A percentile compares a stretch with the other conserved stretches of the same genome.
Conservation (phyloP, 345 rosid species). For the Turritis glabra region DNA sequence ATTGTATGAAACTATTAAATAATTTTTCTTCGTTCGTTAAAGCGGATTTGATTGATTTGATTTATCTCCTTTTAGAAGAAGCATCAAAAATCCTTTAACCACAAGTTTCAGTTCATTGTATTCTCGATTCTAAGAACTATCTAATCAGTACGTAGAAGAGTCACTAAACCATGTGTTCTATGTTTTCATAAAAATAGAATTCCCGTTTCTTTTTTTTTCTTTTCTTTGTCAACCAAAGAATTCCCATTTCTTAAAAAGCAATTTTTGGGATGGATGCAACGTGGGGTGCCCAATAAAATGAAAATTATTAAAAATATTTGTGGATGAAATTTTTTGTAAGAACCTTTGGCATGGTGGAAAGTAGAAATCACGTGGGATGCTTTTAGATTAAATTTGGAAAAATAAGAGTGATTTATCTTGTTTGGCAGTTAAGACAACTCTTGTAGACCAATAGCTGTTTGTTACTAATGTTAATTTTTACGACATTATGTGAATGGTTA, state of each 20-base stretch:
- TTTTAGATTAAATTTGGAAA: conserved; percentile 31
- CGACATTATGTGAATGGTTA: conserved; percentile 11
- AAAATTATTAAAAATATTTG: background rate
- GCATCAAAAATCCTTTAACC: conserved; percentile 30
- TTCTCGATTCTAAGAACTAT: conserved; percentile 11
- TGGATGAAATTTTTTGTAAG: background rate
- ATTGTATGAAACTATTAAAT: conserved; percentile 9
- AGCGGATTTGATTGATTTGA: conserved; percentile 10
- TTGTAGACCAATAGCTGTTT: conserved; percentile 13
- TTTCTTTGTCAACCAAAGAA: no score
- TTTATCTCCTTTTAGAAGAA: conserved; percentile 27
- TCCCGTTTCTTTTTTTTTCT: no score
- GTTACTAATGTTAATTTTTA: background rate
- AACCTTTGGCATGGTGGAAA: conserved; percentile 36
- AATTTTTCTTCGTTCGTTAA: conserved; percentile 21
- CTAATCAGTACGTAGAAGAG: conserved; percentile 26
- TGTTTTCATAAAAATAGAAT: background rate
- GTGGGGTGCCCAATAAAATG: conserved; percentile 22
- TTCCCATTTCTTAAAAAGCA: conserved; percentile 17
- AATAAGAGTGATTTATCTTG: conserved; percentile 1
- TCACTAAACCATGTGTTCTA: background rate
- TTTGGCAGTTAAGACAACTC: conserved; percentile 15
- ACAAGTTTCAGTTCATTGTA: conserved; percentile 13
- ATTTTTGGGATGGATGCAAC: conserved; percentile 37
- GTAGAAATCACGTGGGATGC: conserved; percentile 54